These are phyloP conservation scores for Ogataea ramenticola DNA, from an alignment of 805 yeast genomes.

Conservation along the genomic window DNA sequence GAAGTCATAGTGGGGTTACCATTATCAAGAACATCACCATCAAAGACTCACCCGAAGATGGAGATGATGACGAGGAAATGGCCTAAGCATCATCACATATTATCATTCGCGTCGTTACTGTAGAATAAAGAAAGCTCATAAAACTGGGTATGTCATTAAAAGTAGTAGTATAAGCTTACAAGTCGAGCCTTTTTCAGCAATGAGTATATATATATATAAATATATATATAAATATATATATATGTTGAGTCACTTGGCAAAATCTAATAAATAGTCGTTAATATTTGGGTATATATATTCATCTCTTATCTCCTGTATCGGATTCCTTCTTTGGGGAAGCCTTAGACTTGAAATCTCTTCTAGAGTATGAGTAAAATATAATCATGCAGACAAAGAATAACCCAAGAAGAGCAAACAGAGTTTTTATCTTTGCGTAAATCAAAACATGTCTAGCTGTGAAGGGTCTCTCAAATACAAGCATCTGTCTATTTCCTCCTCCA, in stretches of 20 bases:
- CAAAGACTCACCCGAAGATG: slow-evolving; percentile 12
- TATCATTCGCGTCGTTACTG: no score
- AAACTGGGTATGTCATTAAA: not conserved
- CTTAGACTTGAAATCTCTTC: slow-evolving; percentile 1
- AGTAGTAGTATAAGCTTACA: not conserved
- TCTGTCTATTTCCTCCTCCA: slow-evolving; percentile 30
- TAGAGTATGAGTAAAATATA: slow-evolving; percentile 20
- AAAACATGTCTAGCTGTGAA: not conserved
- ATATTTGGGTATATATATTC: slow-evolving; percentile 1
- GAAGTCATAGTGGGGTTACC: slow-evolving; percentile 70
- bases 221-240: no score
- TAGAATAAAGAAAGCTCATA: no score
- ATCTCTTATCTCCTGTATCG: no score
- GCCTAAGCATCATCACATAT: no score
- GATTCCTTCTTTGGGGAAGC: not conserved
- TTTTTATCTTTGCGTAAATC: slow-evolving; percentile 9
- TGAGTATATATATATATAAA: no score
- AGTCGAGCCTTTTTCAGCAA: no score
- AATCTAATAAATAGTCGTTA: not conserved
- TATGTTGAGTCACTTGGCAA: not conserved
- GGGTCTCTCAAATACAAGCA: slow-evolving; percentile 34
- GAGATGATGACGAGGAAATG: not conserved
- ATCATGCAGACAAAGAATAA: slow-evolving; percentile 16
- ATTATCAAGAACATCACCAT: slow-evolving; percentile 42
- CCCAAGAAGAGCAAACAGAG: slow-evolving; percentile 24